phyloP scores from a whole-genome alignment of 192 early-diverging fungal species.

The Backusella australiensis region DNA sequence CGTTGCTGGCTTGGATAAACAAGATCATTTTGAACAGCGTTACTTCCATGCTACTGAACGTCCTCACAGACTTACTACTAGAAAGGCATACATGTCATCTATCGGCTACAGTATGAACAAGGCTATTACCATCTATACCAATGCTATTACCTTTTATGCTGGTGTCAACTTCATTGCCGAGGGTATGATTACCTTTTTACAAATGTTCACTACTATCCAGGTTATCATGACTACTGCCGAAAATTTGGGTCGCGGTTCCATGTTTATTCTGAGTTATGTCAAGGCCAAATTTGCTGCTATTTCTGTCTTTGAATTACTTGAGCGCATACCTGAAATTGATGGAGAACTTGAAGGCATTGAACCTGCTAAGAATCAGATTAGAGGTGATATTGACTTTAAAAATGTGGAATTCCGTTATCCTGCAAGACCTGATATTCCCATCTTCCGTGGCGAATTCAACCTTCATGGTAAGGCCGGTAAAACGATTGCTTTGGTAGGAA shows the following conservation, averaged over 20 bases:
- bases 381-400: slow-evolving; percentile 41
- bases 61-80: slow-evolving; percentile 66
- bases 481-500: slow-evolving; percentile 86
- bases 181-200: slow-evolving; percentile 13
- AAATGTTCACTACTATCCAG: slow-evolving; percentile 22
- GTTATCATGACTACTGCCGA: slow-evolving; percentile 30
- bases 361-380: slow-evolving; percentile 9
- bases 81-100: slow-evolving; percentile 59
- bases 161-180: slow-evolving; percentile 43
- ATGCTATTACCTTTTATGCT: slow-evolving; percentile 70
- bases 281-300: slow-evolving; percentile 81
- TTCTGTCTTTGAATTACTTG: slow-evolving; percentile 66
- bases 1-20: slow-evolving; percentile 72
- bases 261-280: slow-evolving; percentile 68
- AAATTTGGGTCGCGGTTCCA: slow-evolving; percentile 60
- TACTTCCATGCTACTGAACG: slow-evolving; percentile 60
- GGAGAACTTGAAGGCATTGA: slow-evolving; percentile 42
- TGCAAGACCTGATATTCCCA: slow-evolving; percentile 53
- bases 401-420: slow-evolving; percentile 65
- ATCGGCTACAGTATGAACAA: slow-evolving; percentile 74
- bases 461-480: slow-evolving; percentile 59
- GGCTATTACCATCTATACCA: slow-evolving; percentile 66
- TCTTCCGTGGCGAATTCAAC: slow-evolving; percentile 36
- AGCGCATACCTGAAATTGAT: slow-evolving; percentile 73
- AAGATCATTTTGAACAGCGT: slow-evolving; percentile 63